Evolutionary conservation across 1,139 yeast species (phyloP), one percentile per base, ranked within the genome.

Genomic region (Yamadazyma sp.): DNA sequence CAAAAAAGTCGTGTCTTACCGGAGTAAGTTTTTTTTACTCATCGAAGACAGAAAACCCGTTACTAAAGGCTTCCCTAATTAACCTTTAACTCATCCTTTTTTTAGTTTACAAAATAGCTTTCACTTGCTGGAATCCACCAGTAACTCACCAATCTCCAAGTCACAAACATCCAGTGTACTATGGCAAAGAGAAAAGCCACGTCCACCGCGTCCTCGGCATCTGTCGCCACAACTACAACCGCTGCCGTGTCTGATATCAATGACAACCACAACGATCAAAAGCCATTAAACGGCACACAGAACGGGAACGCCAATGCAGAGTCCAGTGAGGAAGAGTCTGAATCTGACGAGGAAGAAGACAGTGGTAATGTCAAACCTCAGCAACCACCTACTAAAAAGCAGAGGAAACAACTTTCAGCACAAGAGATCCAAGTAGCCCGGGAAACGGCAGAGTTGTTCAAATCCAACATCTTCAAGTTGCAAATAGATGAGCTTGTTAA

Each of bases 391-490:
- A 59, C 63, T n/a, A 48, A 49, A 32, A 69, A 64, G 43, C 73
- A 66, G 41, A 59, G 55, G 44, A 64, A 63, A 39, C 71, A 67
- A 49, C 61, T 81, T 26, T 73, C 88, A 0, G 87, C 96, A 1
- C 92, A 87, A 53, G 96, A 92, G 43, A 81, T 91, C 34, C 96
- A 91, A 55, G 75, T 86, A 3, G 96, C 97, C 0, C 74, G 96
- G 53, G 97, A 91, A 59, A 87, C 98, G 0, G 94, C 96, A 0
- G 97, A 89, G 58, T 68, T 91, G 37, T 92, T 91, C 77, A 88
- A 89, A 56, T 88, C 96, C 11, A 91, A 91, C 61, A 88, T 92
- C 42, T 91, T 92, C 78, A 92, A 92, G 61, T 68, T 92, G 43
- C 96, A 92, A 64, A 89, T 91, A 41, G 98, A 91, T 61, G 98